Evolutionary conservation across 2,329 filamentous ascomycete genomes (phyloP).

Genomic region (Aspergillus brunneoviolaceus): DNA sequence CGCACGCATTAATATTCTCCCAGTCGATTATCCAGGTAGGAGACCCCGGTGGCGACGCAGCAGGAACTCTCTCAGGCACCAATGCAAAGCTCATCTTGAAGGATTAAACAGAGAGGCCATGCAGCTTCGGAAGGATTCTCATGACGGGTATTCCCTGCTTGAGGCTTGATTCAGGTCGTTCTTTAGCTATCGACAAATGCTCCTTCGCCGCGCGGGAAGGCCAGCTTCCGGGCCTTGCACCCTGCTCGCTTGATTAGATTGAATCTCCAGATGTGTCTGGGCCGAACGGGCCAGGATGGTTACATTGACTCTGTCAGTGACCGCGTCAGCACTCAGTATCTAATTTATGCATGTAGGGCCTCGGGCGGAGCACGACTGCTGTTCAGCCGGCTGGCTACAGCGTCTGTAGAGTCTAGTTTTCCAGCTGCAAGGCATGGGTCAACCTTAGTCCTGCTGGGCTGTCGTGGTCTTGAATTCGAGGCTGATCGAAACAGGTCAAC

Average conservation of each 20-base stretch:
- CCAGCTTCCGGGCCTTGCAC: conserved; percentile 1
- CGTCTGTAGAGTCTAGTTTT: not conserved
- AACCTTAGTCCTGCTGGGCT: not conserved
- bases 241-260: conserved; percentile 6
- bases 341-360: not conserved
- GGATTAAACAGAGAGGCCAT: not conserved
- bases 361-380: not conserved
- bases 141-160: not conserved
- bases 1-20: not conserved
- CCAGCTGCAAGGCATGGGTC: not conserved
- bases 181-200: not conserved
- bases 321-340: conserved; percentile 7
- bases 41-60: not conserved
- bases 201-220: conserved; percentile 1
- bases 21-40: not conserved
- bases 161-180: not conserved
- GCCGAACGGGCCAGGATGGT: conserved; percentile 1
- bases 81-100: not conserved
- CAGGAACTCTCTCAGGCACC: too few relatives aligned
- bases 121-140: not conserved
- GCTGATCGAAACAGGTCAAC: not conserved
- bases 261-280: not conserved
- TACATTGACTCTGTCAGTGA: conserved; percentile 1
- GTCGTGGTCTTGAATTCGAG: not conserved
- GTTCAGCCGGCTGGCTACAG: not conserved